Evolutionary conservation across 768 basidiomycete species (phyloP), one percentile per base, ranked within the genome.

Genomic region (Nidularia pulvinata): DNA sequence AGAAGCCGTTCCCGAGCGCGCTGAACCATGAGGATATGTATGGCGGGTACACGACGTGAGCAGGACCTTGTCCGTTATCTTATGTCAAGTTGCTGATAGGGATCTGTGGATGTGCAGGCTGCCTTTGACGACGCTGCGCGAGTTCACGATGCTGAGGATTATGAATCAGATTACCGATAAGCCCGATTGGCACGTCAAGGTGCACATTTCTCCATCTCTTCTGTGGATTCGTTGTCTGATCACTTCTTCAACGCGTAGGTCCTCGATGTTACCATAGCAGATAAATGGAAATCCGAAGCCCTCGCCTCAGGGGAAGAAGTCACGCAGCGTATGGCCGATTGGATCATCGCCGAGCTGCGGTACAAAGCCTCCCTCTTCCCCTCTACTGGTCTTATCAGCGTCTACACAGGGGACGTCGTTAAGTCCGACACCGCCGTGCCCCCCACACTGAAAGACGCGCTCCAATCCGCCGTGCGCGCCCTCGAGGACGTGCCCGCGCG

Each of bases 401-500:
- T 55, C 22, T 59, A 50, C 51, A 48, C 53, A 22, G 49, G 51
- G 5, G 56, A 57, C 16, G 49, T 56, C 5, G 51, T 58, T 49
- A 60, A 57, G 32, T 69, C 69, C 4, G 71, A 72, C 54, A 54
- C 46, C n/a, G 61, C 66, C n/a, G 57, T 72, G n/a, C 53, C 69
- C 2, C 34, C 33, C 4, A 34, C 52, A 3, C 33, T 67, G 33
- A 53, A 51, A 11, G 44, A 53, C 22, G 50, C 36, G 25, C 60
- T 73, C 6, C 57, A 62, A 11, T 35, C 54, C 1, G 68, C 56
- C 4, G 60, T 63, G 6, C 32, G 45, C 7, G 44, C 60, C 7
- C 69, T 78, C 14, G 74, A 77, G 53, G 56, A 70, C 48, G 62
- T 72, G 1, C 67, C 71, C 0, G 66, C 67, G 2, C 54, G 61